phyloP scores from a whole-genome alignment of 371 early-diverging fungal genomes.

The Actinomortierella wolfii region DNA sequence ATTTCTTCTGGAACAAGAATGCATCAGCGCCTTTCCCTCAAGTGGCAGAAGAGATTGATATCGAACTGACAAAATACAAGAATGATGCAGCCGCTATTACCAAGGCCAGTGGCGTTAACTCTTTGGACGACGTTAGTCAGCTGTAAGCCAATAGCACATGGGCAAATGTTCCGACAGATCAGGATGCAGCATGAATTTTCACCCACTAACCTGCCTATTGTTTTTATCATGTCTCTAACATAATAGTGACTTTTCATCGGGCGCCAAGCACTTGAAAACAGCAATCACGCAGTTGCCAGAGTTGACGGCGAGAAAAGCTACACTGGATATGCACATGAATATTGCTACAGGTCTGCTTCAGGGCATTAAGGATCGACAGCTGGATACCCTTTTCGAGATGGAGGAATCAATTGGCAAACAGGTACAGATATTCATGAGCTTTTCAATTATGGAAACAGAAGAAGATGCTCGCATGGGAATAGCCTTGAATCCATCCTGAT shows the following conservation, averaged over 20 bases:
- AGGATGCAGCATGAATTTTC: too few species aligned
- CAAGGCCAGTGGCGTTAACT: constrained; percentile 79
- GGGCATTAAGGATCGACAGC: constrained; percentile 90
- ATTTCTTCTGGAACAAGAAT: constrained; percentile 95
- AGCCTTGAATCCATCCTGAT: constrained; percentile 3
- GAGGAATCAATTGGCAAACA: constrained; percentile 86
- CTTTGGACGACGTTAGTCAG: constrained; percentile 85
- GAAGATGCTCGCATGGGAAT: too few species aligned
- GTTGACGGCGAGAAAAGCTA: constrained; percentile 93
- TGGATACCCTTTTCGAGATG: constrained; percentile 94
- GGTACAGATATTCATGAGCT: constrained; percentile 13
- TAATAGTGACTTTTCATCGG: constrained; percentile 65
- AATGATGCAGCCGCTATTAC: constrained; percentile 93
- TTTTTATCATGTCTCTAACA: background rate
- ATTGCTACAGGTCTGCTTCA: constrained; percentile 94
- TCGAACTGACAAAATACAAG: constrained; percentile 90
- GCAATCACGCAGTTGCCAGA: constrained; percentile 96
- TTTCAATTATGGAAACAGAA: too few species aligned
- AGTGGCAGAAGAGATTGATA: constrained; percentile 95
- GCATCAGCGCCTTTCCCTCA: constrained; percentile 96
- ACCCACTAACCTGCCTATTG: constrained; percentile 5
- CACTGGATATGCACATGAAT: constrained; percentile 98
- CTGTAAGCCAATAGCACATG: too few species aligned
- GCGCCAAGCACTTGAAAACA: constrained; percentile 85
- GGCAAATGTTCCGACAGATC: too few species aligned